phyloP scores from a whole-genome alignment of 106 monocot genomes.

The Acorus calamus region DNA sequence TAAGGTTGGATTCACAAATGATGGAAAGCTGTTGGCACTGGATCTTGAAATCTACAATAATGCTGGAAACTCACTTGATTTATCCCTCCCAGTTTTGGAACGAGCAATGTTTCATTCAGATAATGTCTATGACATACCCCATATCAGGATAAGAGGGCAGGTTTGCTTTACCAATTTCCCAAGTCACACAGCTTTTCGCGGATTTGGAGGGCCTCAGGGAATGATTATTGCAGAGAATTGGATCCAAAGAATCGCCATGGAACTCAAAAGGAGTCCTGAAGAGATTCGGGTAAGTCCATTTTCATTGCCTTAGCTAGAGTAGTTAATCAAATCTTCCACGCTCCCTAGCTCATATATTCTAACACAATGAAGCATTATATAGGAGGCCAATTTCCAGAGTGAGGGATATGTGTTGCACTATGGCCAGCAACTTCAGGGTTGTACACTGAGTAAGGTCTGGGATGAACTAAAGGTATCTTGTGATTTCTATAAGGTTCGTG shows the following conservation, averaged over 20 bases:
- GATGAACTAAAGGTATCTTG: constrained; percentile 72
- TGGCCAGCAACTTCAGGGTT: constrained; percentile 68
- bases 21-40: constrained; percentile 73
- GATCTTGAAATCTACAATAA: constrained; percentile 90
- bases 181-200: constrained; percentile 93
- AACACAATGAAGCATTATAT: not conserved
- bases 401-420: constrained; percentile 73
- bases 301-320: not conserved
- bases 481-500: constrained; percentile 47
- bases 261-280: constrained; percentile 74
- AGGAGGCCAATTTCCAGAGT: constrained; percentile 83
- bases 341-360: constrained; percentile 3
- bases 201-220: constrained; percentile 97
- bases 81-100: constrained; percentile 69
- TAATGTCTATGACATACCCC: constrained; percentile 81
- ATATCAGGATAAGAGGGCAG: constrained; percentile 63
- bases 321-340: not conserved
- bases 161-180: constrained; percentile 92
- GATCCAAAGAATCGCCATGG: constrained; percentile 74
- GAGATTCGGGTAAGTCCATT: constrained; percentile 57
- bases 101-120: constrained; percentile 90
- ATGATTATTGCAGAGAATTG: constrained; percentile 94
- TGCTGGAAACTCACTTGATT: constrained; percentile 84
- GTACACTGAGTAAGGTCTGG: constrained; percentile 62
- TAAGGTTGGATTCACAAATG: constrained; percentile 86